Conservation (phyloP, 192 early-diverging fungal species). For the Geranomyces variabilis region DNA sequence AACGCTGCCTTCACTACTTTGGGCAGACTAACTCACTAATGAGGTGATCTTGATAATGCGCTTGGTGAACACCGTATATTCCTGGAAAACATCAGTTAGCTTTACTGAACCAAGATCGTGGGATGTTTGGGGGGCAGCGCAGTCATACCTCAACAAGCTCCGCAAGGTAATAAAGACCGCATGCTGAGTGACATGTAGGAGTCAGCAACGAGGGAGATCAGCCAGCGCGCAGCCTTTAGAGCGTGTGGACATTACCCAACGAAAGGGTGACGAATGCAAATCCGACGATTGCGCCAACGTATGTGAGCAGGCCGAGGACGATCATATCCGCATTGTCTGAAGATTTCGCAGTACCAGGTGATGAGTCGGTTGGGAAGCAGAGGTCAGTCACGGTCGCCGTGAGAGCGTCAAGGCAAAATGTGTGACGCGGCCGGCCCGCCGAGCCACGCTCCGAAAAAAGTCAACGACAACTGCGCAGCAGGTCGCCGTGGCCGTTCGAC, state of each 20-base stretch:
- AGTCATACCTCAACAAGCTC: conserved; percentile 56
- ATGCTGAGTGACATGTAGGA: conserved; percentile 52
- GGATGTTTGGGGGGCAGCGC: neutral
- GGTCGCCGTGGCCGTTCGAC: no score
- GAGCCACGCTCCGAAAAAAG: no score
- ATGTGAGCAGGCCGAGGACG: conserved; percentile 43
- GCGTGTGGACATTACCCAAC: conserved; percentile 31
- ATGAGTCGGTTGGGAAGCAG: no score
- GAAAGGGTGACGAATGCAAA: conserved; percentile 50
- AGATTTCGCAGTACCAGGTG: no score
- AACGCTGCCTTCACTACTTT: no score
- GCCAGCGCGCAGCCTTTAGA: neutral
- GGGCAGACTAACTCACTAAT: conserved; percentile 29
- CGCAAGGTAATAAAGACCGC: conserved; percentile 82
- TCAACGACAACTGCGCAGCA: no score
- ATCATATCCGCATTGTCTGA: conserved; percentile 9
- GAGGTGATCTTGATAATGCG: conserved; percentile 69
- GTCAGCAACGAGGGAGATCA: neutral
- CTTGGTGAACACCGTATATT: conserved; percentile 80
- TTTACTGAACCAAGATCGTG: neutral
- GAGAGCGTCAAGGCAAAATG: no score
- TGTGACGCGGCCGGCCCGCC: no score
- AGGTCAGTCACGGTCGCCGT: no score
- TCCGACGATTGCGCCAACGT: conserved; percentile 44
- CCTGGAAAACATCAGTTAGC: conserved; percentile 50